Evolutionary conservation across 768 basidiomycete genomes (phyloP).

Genomic region (Tricholoma flavovirens): DNA sequence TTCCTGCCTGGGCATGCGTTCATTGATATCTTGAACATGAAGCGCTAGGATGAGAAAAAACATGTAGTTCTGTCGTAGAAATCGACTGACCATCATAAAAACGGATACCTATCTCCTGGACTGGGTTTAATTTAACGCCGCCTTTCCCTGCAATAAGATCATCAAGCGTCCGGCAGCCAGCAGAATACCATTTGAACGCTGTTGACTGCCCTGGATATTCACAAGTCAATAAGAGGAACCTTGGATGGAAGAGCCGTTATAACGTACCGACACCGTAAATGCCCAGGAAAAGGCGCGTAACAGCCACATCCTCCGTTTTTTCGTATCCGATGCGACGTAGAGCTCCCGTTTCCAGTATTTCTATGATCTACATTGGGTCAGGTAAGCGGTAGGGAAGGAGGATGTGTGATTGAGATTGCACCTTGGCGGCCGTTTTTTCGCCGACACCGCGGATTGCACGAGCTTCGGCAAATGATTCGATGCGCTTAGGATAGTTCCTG

Average conservation of each 20-base stretch:
- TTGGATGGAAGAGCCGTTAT: too few relatives aligned
- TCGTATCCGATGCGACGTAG: constrained; percentile 65
- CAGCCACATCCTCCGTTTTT: constrained; percentile 55
- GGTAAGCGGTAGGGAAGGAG: neutral
- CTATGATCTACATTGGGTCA: constrained; percentile 54
- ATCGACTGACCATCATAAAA: constrained; percentile 58
- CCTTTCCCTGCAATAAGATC: constrained; percentile 59
- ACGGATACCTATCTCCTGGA: constrained; percentile 61
- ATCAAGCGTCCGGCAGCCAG: constrained; percentile 72
- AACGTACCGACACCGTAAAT: constrained; percentile 83
- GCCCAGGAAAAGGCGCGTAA: constrained; percentile 58
- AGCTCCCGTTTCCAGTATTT: constrained; percentile 72
- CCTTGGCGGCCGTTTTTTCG: constrained; percentile 73
- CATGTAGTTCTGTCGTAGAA: neutral
- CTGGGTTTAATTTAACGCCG: constrained; percentile 53
- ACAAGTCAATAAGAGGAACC: neutral
- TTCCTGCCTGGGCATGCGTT: constrained; percentile 80
- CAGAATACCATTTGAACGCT: constrained; percentile 69
- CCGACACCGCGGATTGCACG: constrained; percentile 56
- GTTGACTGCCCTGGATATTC: constrained; percentile 46
- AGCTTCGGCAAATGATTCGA: constrained; percentile 56
- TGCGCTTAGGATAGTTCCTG: constrained; percentile 49
- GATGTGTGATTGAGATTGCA: constrained; percentile 4
- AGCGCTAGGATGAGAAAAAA: neutral
- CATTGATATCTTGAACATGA: constrained; percentile 59